phyloP scores from a whole-genome alignment of 441 rosid species.

The Adansonia grandidieri region DNA sequence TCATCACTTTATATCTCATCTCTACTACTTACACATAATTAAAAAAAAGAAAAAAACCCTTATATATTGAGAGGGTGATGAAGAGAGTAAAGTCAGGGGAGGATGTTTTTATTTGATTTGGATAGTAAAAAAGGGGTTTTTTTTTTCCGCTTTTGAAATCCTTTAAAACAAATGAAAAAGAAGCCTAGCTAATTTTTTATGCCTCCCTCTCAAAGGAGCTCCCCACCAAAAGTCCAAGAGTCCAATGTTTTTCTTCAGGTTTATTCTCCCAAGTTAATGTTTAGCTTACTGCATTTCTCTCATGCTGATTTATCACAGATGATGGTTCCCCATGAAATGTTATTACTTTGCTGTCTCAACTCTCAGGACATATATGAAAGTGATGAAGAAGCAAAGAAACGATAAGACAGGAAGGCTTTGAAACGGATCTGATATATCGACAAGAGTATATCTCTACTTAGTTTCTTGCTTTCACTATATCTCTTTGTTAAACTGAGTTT shows the following conservation, averaged over 20 bases:
- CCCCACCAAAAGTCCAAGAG: constrained; percentile 12
- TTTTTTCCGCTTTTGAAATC: background rate
- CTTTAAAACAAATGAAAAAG: background rate
- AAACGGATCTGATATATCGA: background rate
- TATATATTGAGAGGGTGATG: background rate
- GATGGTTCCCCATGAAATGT: background rate
- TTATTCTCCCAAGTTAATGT: background rate
- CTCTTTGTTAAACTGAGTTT: background rate
- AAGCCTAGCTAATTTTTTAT: background rate
- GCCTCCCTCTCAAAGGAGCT: constrained; percentile 21
- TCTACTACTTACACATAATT: background rate
- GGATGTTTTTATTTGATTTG: background rate
- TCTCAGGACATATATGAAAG: background rate
- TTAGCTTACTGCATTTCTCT: background rate
- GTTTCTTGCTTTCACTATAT: background rate
- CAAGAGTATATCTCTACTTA: background rate
- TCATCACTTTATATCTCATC: background rate
- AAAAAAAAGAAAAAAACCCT: background rate
- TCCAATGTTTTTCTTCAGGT: constrained; percentile 7
- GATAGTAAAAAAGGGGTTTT: background rate
- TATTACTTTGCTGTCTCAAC: background rate
- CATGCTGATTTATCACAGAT: background rate
- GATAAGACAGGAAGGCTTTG: background rate
- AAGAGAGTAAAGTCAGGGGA: background rate
- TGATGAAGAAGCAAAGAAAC: background rate